Conservation (phyloP, 495 filamentous ascomycete species). For the Hypoxylon lenormandii region DNA sequence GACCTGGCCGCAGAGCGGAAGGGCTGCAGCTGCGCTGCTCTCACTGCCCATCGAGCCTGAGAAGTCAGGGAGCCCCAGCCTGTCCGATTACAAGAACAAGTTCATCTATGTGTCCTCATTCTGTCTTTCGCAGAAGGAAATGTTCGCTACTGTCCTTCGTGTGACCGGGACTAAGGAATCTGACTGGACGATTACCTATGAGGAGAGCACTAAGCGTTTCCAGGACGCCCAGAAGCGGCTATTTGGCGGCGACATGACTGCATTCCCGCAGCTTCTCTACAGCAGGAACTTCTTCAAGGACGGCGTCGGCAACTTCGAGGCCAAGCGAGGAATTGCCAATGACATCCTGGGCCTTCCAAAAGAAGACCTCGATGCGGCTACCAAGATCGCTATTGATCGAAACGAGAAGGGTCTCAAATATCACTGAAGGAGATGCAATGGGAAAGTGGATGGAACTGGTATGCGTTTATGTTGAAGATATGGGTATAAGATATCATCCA, state of each 20-base stretch:
- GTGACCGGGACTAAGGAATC: conserved; percentile 63
- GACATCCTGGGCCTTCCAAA: conserved; percentile 63
- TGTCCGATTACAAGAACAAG: conserved; percentile 58
- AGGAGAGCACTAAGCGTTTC: conserved; percentile 59
- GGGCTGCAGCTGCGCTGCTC: conserved; percentile 54
- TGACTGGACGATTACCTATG: conserved; percentile 68
- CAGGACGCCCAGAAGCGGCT: conserved; percentile 56
- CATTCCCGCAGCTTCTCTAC: conserved; percentile 66
- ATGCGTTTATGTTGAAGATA: not conserved
- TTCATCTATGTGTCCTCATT: conserved; percentile 60
- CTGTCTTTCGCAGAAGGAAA: conserved; percentile 59
- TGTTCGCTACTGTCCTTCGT: conserved; percentile 61
- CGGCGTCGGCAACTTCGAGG: conserved; percentile 59
- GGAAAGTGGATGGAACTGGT: not conserved
- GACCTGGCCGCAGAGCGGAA: conserved; percentile 57
- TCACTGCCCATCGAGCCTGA: conserved; percentile 57
- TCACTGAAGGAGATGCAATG: conserved; percentile 9
- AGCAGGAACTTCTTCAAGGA: conserved; percentile 64
- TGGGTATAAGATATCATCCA: not conserved
- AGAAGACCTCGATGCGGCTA: conserved; percentile 69
- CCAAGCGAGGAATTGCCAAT: conserved; percentile 58
- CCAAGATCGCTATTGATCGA: conserved; percentile 56
- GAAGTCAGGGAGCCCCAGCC: conserved; percentile 52
- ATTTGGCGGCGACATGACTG: conserved; percentile 50
- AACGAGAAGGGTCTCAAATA: conserved; percentile 37